Evolutionary conservation across 2,329 filamentous ascomycete genomes (phyloP), one percentile per base, ranked within the genome.

Genomic region (Didymosphaeria variabile): DNA sequence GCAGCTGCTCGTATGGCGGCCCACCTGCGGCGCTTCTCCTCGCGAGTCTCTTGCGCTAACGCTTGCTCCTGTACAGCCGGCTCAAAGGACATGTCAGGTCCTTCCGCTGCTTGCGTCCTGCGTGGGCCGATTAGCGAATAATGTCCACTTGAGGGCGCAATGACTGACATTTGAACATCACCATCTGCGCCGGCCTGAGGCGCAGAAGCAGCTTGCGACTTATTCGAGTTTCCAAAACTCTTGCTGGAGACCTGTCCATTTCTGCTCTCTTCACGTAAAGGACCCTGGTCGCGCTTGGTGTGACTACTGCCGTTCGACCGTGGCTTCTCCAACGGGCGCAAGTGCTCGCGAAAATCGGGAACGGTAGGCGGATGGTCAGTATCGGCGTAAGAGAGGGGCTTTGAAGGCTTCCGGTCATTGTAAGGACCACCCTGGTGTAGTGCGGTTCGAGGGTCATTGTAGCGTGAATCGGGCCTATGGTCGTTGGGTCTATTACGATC

Each of bases 381-480:
- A 69, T 77, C 75, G 3, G 67, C 72, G 49, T 75, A 75, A 1
- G 73, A 76, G 44, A 75, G 68, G 26, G 69, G 72, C 59, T 67
- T 71, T 31, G 60, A 59, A 49, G 63, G 47, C n/a, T 63, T 54
- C 31, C 66, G 60, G 49, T 69, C 65, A 51, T 56, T 69, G 21
- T 32, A 59, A 45, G 61, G 55, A 34, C 54, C 56, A 36, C 55
- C 44, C 34, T 54, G 46, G 5, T 29, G 4, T 6, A 55, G 59
- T 6, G 49, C 60, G 15, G 44, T 32, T 19, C 62, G 47, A 53
- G 55, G 55, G 58, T 88, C 84, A 73, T 91, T 88, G 80, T 90
- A 88, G 68, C 86, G 86, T 36, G 85, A 81, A 68, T 86, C 88
- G 74, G 87, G 87, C 72, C 89, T 83, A 44, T 85, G 79, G 68